Percentiles rank a stretch among this genome's conserved stretches.
Conservation (phyloP, 306 rosid genomes). For the Cucumis hystrix region DNA sequence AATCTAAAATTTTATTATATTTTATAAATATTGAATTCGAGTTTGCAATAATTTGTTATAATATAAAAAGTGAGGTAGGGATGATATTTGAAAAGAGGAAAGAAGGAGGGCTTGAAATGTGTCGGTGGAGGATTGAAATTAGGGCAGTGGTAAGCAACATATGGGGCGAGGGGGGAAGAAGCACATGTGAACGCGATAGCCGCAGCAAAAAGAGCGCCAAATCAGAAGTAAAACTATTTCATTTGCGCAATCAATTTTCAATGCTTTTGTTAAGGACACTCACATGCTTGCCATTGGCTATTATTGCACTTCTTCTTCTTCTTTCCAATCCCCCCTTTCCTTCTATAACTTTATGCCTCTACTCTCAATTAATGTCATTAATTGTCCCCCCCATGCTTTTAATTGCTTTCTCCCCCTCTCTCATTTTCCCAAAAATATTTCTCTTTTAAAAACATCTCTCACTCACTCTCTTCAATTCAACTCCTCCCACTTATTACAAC, state of each 20-base stretch:
- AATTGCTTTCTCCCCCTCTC: not conserved
- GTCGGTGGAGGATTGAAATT: not conserved
- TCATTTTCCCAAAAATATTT: too few relatives aligned
- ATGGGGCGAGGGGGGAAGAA: too few relatives aligned
- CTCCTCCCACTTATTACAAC: not conserved
- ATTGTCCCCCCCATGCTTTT: not conserved
- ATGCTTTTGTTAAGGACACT: not conserved
- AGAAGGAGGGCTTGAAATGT: not conserved
- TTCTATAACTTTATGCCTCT: not conserved
- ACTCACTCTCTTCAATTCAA: not conserved
- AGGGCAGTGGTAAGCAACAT: not conserved
- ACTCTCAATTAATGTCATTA: not conserved
- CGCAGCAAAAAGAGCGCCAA: not conserved
- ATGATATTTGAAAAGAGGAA: too few relatives aligned
- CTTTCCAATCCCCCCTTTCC: not conserved
- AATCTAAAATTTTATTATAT: too few relatives aligned
- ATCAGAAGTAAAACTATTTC: not conserved
- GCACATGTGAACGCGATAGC: not conserved
- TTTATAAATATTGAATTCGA: too few relatives aligned
- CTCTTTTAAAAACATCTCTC: not conserved
- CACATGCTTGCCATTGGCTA: not conserved
- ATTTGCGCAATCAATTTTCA: not conserved
- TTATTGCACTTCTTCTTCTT: too few relatives aligned
- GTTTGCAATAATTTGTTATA: too few relatives aligned
- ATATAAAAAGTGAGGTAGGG: too few relatives aligned